Percentiles rank a stretch among this genome's conserved stretches.
Conservation (phyloP, 345 rosid genomes). For the Cardamine chenopodiifolia region DNA sequence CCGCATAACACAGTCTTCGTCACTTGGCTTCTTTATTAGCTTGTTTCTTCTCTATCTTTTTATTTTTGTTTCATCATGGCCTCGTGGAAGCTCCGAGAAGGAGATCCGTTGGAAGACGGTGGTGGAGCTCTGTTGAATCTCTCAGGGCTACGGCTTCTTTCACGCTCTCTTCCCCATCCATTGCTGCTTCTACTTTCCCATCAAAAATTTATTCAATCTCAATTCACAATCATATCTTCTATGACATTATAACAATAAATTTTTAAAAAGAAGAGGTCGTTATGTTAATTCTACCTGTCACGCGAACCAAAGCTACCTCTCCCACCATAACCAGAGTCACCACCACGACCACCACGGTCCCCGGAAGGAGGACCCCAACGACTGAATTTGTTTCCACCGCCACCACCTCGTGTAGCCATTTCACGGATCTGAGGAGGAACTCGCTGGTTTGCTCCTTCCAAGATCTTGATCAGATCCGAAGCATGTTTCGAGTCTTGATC, state of each 20-base stretch:
- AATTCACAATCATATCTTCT: conserved; percentile 1
- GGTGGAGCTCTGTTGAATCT: conserved; percentile 47
- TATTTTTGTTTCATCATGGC: conserved; percentile 48
- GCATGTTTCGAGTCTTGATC: conserved; percentile 95
- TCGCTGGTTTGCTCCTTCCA: conserved; percentile 90
- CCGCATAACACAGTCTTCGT: conserved; percentile 13
- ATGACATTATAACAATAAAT: not conserved
- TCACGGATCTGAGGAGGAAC: conserved; percentile 87
- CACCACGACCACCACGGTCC: conserved; percentile 71
- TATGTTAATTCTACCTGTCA: conserved; percentile 57
- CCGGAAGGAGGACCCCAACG: conserved; percentile 74
- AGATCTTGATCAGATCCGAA: conserved; percentile 76
- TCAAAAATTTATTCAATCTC: not conserved
- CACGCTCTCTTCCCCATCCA: conserved; percentile 52
- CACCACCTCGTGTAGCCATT: conserved; percentile 83
- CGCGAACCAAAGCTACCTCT: conserved; percentile 58
- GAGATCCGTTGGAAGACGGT: conserved; percentile 47
- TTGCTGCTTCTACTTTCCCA: conserved; percentile 48
- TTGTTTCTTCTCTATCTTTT: not conserved
- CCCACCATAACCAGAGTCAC: conserved; percentile 51
- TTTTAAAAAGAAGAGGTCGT: no score
- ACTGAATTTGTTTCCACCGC: conserved; percentile 65
- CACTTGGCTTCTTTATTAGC: not conserved
- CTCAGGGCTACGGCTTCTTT: conserved; percentile 65
- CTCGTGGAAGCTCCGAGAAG: conserved; percentile 74